Evolutionary conservation across 768 basidiomycete genomes (phyloP).

Genomic region (Mrakia gelida): DNA sequence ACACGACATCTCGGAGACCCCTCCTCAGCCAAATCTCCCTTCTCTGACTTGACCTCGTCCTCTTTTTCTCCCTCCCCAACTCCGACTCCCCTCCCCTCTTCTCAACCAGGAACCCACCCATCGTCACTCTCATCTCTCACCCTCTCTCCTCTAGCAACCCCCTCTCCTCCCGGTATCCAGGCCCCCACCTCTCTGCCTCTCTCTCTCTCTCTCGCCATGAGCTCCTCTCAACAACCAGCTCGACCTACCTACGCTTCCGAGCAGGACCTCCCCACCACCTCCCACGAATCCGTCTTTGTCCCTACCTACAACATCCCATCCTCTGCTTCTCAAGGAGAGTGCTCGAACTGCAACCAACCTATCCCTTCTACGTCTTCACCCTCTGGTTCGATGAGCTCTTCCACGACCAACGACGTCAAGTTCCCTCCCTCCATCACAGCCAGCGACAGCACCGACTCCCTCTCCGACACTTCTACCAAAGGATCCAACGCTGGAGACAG

Average conservation of each 20-base stretch:
- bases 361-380: not conserved
- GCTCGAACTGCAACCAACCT: not conserved
- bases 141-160: not conserved
- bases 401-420: not conserved
- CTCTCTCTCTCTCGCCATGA: not conserved
- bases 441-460: not conserved
- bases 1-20: not conserved
- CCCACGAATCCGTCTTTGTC: constrained; percentile 1
- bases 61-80: not conserved
- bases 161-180: not conserved
- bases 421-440: not conserved
- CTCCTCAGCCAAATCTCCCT: not conserved
- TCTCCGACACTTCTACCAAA: not conserved
- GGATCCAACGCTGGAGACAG: not conserved
- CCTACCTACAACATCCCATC: not conserved
- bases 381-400: not conserved
- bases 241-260: constrained; percentile 2
- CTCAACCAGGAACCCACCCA: not conserved
- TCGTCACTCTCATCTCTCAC: not conserved
- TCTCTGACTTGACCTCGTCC: too few species aligned
- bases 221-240: not conserved
- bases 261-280: constrained; percentile 11
- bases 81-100: too few species aligned
- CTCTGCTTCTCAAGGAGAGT: not conserved
- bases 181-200: not conserved